phyloP scores from a whole-genome alignment of 495 filamentous ascomycete species.

The Podospora pseudopauciseta region DNA sequence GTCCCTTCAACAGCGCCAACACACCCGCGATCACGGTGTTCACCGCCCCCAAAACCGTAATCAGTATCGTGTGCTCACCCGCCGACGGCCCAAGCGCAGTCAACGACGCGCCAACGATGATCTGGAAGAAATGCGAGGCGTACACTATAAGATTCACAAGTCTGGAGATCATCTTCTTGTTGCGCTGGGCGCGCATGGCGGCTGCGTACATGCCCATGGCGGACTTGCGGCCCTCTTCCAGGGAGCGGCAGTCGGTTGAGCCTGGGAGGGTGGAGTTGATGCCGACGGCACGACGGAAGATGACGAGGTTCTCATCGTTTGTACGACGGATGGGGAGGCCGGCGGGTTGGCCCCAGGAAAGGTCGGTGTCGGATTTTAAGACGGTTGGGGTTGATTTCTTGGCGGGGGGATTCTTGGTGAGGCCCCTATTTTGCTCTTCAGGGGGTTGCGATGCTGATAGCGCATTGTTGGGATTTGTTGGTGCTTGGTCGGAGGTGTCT shows the following conservation, averaged over 20 bases:
- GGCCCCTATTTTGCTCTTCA: too few species aligned
- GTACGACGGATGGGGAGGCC: slow-evolving; percentile 37
- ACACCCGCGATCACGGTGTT: slow-evolving; percentile 51
- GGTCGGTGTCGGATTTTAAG: slow-evolving; percentile 23
- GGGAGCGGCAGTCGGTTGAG: slow-evolving; percentile 26
- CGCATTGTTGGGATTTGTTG: too few species aligned
- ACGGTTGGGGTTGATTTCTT: slow-evolving; percentile 10
- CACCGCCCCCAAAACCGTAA: slow-evolving; percentile 46
- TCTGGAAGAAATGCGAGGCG: slow-evolving; percentile 38
- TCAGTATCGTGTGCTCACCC: slow-evolving; percentile 32
- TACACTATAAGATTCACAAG: slow-evolving; percentile 36
- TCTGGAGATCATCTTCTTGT: slow-evolving; percentile 26
- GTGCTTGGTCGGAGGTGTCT: too few species aligned
- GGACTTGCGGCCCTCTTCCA: slow-evolving; percentile 39
- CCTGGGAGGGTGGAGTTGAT: slow-evolving; percentile 35
- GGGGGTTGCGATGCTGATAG: too few species aligned
- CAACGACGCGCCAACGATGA: slow-evolving; percentile 45
- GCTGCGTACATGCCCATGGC: slow-evolving; percentile 40
- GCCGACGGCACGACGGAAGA: slow-evolving; percentile 42
- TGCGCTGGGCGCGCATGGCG: slow-evolving; percentile 29
- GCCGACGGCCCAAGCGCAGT: slow-evolving; percentile 45
- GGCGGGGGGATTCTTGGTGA: neutral
- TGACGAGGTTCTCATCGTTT: slow-evolving; percentile 46
- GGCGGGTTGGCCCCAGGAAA: slow-evolving; percentile 39
- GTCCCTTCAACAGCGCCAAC: slow-evolving; percentile 45